Percentiles rank a stretch among this genome's conserved stretches.
phyloP scores from a whole-genome alignment of 805 yeast species.

The Barnettozyma sp. region DNA sequence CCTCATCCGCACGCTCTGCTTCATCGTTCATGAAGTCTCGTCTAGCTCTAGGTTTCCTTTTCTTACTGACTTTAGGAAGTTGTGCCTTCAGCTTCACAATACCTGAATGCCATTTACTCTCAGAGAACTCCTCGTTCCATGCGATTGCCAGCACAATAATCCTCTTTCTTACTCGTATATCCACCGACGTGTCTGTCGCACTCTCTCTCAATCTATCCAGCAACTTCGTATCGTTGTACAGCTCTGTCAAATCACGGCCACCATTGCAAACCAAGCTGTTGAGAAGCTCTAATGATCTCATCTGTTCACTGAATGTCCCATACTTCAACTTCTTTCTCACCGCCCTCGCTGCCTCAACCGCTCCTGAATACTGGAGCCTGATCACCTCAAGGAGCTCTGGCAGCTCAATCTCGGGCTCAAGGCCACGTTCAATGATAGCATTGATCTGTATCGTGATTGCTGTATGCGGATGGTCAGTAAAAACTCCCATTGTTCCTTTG shows the following conservation, averaged over 20 bases:
- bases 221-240: conserved; percentile 65
- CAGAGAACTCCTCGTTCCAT: conserved; percentile 60
- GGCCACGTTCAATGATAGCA: conserved; percentile 33
- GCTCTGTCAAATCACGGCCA: conserved; percentile 26
- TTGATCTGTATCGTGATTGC: conserved; percentile 62
- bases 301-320: conserved; percentile 58
- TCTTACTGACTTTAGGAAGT: conserved; percentile 33
- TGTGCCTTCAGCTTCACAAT: conserved; percentile 40
- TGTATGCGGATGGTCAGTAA: conserved; percentile 58
- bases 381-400: conserved; percentile 30
- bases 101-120: conserved; percentile 40
- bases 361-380: conserved; percentile 32
- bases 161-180: conserved; percentile 40
- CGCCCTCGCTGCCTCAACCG: conserved; percentile 83
- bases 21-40: conserved; percentile 43
- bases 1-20: conserved; percentile 37
- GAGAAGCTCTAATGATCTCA: conserved; percentile 55
- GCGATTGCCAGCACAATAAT: conserved; percentile 46
- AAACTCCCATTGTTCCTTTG: conserved; percentile 51
- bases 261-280: conserved; percentile 58
- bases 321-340: conserved; percentile 83
- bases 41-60: conserved; percentile 17
- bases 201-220: conserved; percentile 54
- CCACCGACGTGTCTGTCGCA: conserved; percentile 37
- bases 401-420: conserved; percentile 30